Percentiles rank a stretch among this genome's conserved stretches.
Conservation (phyloP, 1,284 basidiomycete species). For the Golubevia sp. region DNA sequence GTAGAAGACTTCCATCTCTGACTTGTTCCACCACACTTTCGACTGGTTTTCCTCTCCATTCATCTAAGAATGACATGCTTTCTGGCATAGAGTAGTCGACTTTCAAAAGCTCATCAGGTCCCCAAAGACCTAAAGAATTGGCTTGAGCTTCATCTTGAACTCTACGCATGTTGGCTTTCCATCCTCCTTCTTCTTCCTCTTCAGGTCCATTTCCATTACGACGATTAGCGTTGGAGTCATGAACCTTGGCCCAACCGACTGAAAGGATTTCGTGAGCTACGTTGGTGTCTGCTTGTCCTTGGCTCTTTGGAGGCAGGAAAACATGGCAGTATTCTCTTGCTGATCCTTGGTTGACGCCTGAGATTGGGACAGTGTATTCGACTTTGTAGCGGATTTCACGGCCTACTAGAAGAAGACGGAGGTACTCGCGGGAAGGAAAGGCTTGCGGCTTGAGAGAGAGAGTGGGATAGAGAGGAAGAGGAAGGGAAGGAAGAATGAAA, state of each 20-base stretch:
- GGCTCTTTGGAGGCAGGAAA: conserved; percentile 40
- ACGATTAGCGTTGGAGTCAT: conserved; percentile 76
- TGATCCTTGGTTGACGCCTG: neutral
- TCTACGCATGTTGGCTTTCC: conserved; percentile 69
- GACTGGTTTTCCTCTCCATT: conserved; percentile 86
- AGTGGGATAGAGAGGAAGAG: neutral
- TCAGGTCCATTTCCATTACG: conserved; percentile 64
- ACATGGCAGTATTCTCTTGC: conserved; percentile 43
- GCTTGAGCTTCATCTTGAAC: conserved; percentile 78
- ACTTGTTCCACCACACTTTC: conserved; percentile 93
- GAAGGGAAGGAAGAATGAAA: neutral
- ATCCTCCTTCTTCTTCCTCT: conserved; percentile 71
- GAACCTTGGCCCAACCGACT: conserved; percentile 87
- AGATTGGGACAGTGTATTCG: conserved; percentile 69
- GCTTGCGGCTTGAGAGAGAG: conserved; percentile 73
- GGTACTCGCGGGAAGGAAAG: conserved; percentile 88
- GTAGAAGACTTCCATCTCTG: conserved; percentile 86
- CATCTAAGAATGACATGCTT: conserved; percentile 82
- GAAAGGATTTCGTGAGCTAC: conserved; percentile 75
- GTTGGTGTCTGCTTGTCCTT: conserved; percentile 45
- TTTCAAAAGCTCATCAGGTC: conserved; percentile 67
- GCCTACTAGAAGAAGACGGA: conserved; percentile 81
- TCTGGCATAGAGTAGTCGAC: conserved; percentile 83
- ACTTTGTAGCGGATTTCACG: conserved; percentile 82
- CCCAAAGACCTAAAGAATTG: conserved; percentile 81